Percentiles rank a stretch among this genome's conserved stretches.
phyloP scores from a whole-genome alignment of 495 filamentous ascomycete species.

The Aspergillus conjunctus region DNA sequence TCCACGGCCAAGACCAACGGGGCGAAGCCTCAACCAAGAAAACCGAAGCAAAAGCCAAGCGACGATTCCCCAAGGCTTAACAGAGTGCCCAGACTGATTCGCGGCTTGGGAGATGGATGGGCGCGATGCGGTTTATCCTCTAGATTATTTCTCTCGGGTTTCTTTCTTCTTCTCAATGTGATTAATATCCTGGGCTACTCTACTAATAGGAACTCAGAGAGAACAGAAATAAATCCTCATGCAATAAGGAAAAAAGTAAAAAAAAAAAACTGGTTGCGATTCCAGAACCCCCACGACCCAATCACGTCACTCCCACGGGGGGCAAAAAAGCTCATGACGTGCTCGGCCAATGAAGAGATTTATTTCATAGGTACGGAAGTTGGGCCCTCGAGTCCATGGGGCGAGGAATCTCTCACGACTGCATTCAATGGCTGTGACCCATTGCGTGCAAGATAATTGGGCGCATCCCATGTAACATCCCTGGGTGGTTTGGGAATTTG shows the following conservation, averaged over 20 bases:
- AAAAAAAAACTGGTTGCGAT: conserved; percentile 15
- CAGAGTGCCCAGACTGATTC: neutral
- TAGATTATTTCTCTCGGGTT: too few species aligned
- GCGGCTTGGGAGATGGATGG: neutral
- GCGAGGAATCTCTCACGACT: too few species aligned
- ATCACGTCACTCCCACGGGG: conserved; percentile 1
- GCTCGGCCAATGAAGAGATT: conserved; percentile 8
- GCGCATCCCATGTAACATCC: too few species aligned
- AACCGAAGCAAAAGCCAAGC: conserved; percentile 19
- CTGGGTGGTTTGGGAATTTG: too few species aligned
- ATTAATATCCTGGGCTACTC: too few species aligned
- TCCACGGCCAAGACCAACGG: neutral
- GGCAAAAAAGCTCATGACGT: conserved; percentile 16
- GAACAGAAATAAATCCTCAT: neutral
- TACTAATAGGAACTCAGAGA: too few species aligned
- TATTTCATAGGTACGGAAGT: neutral
- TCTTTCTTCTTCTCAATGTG: too few species aligned
- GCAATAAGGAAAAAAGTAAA: neutral
- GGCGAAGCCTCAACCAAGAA: neutral
- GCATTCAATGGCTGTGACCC: too few species aligned
- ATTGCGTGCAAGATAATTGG: too few species aligned
- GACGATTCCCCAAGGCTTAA: conserved; percentile 9
- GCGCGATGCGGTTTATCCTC: too few species aligned
- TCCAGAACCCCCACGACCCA: neutral
- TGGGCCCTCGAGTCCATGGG: neutral